Percentiles rank a stretch among this genome's conserved stretches.
Conservation (phyloP, 495 filamentous ascomycete species). For the Chaetomium tenue region DNA sequence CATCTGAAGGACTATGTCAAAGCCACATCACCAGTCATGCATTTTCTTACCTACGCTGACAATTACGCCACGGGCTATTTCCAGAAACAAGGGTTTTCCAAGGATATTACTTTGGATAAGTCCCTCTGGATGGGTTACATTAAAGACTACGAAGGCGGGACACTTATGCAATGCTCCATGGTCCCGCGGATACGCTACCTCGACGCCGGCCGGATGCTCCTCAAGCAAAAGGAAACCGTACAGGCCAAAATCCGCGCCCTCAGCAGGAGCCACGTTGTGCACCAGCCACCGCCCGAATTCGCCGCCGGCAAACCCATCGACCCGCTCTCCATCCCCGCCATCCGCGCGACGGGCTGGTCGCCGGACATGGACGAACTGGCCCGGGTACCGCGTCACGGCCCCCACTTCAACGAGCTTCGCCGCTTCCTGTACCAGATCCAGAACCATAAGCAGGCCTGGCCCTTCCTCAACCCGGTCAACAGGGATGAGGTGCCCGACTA, state of each 20-base stretch:
- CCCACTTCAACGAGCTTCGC: slow-evolving; percentile 84
- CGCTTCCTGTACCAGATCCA: slow-evolving; percentile 91
- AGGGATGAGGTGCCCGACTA: slow-evolving; percentile 92
- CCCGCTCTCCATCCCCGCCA: slow-evolving; percentile 72
- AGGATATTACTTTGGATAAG: slow-evolving; percentile 87
- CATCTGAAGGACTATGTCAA: slow-evolving; percentile 98
- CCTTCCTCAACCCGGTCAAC: slow-evolving; percentile 88
- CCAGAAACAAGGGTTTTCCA: slow-evolving; percentile 97
- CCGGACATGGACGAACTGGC: slow-evolving; percentile 93
- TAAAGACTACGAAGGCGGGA: slow-evolving; percentile 97
- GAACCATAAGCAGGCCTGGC: slow-evolving; percentile 87
- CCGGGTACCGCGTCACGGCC: slow-evolving; percentile 86
- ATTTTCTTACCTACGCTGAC: slow-evolving; percentile 95
- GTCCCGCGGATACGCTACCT: slow-evolving; percentile 88
- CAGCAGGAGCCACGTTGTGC: slow-evolving; percentile 79
- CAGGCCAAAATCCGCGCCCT: slow-evolving; percentile 89
- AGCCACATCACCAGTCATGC: slow-evolving; percentile 91
- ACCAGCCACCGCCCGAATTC: slow-evolving; percentile 79
- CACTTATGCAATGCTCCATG: slow-evolving; percentile 98
- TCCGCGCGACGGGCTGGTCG: slow-evolving; percentile 87
- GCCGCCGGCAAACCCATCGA: slow-evolving; percentile 62
- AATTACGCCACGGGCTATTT: slow-evolving; percentile 98
- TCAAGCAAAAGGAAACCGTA: slow-evolving; percentile 92
- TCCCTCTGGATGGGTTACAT: slow-evolving; percentile 97
- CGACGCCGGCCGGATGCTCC: slow-evolving; percentile 81